Base-by-base conservation (phyloP, 2,329 filamentous ascomycete genomes). In the Monosporascus sp. region DNA sequence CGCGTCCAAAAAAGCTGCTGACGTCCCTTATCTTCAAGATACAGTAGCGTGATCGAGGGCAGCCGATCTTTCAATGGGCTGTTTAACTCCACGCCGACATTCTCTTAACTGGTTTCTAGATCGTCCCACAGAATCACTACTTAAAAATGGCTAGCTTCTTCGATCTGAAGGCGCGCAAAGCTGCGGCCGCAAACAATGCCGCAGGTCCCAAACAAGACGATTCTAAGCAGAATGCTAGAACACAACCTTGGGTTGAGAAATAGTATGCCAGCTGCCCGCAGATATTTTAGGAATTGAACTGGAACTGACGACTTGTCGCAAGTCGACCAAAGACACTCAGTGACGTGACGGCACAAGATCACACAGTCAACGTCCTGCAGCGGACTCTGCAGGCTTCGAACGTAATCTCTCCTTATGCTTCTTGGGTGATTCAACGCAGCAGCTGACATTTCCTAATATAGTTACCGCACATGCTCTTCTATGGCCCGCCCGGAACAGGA, bases 391-490 rank as follows among this genome's bases (percentile, higher is more conserved):
- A 97, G 78, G 91, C 93, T 64, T 90, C 92, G 57, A 99, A 99
- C 67, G 88, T 91, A 47, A 62, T 57, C 7, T 34, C 34, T 17
- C 24, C 31, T 20, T 44, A 25, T 6, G 5, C 31, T 39, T 24
- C 20, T 17, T 48, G 25, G 31, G 11, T 5, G 9, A 5, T 24
- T 24, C 8, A 2, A 25, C 46, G 47, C 8, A 22, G 22, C 36
- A 18, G 17, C 17, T 48, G 15, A 36, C 53, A 45, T 15, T 48
- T 55, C 37, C 51, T 54, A 24, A 49, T 31, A 42, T 17, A 89
- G 84, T 87, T 99, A 39, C 94, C 94, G 3, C 95, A 99, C 72
- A 97, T 99, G 90, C 89, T 99, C 65, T 97, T 97, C 79, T 99
- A 99, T 69, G 94, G 94, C 4, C 94, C 95, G 0, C 95, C 94